Base-by-base conservation (phyloP, 495 filamentous ascomycete species). In the Penicillium diatomitis region DNA sequence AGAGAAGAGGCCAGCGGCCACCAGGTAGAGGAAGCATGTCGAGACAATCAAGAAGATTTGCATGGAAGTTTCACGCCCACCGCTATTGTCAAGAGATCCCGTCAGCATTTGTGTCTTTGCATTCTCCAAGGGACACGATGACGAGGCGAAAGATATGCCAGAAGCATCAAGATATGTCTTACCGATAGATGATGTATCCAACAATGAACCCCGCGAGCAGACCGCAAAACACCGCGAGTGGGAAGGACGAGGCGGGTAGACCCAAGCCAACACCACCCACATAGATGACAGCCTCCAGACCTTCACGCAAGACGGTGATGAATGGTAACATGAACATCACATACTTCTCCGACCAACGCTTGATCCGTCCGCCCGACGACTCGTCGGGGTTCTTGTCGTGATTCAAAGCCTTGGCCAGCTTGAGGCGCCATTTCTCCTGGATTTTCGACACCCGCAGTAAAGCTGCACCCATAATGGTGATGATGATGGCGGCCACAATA, bases 1-100 rank as follows among this genome's bases (percentile, higher is more conserved):
- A 2, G 88, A 90, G 64, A 92, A 85, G 8, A 95, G 77, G 29
- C 87, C 88, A 6, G 85, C 87, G 9, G 85, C 86, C n/a, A 95
- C 83, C 3, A 95, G 79, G 54, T 95, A 95, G 3, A 95, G 72
- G 57, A 92, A 76, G 58, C 86, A 90, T 5, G 88, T 92, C 3
- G 87, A 91, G 40, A 80, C 61, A 53, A 92, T 79, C 8, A 95
- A 68, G 73, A 95, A 95, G 42, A 85, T 67, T 54, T 91, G 87
- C 47, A 95, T 64, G 30, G 79, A 81, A 6, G 83, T 73, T 6
- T 75, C 68, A 12, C 79, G 82, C 8, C 80, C 82, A 43, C 83
- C 81, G 41, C 79, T 81, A 43, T 10, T 27, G n/a, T 2, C 9
- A 7, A 42, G 8, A n/a, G 12, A 5, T 12, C 12, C 28, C 20